Conservation (phyloP, 23 red algal species). For the Gracilaria gracilis region DNA sequence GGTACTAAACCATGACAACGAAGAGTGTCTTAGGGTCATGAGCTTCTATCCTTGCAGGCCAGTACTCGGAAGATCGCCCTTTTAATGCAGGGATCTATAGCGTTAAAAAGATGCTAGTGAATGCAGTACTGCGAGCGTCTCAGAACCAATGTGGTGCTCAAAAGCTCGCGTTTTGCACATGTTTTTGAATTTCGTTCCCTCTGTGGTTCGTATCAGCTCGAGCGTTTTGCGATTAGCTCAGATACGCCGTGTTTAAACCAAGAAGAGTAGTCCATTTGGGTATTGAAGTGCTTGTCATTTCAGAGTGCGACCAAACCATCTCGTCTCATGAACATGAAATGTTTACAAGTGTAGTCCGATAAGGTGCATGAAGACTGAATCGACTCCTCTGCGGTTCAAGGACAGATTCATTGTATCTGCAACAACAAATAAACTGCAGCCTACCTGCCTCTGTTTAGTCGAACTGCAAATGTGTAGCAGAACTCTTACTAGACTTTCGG, state of each 20-base stretch:
- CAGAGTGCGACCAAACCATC: background rate
- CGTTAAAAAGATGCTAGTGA: background rate
- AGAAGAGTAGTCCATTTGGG: background rate
- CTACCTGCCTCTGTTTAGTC: background rate
- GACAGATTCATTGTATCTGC: background rate
- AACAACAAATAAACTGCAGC: background rate
- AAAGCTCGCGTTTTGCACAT: background rate
- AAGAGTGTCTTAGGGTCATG: background rate
- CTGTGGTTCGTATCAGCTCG: background rate
- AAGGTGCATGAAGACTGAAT: background rate
- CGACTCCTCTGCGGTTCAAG: background rate
- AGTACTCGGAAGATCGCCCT: background rate
- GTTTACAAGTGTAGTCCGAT: background rate
- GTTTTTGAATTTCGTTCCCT: background rate
- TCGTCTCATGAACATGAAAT: background rate
- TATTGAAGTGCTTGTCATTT: background rate
- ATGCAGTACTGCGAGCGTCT: background rate
- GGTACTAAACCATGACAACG: background rate
- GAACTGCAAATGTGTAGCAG: too few relatives aligned
- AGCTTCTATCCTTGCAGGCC: background rate
- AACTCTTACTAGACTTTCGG: too few relatives aligned
- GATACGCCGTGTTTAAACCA: background rate
- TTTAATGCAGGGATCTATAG: background rate
- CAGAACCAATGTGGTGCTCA: background rate
- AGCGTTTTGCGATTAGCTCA: background rate